Percentiles rank a stretch among this genome's conserved stretches.
Conservation (phyloP, 441 rosid genomes). For the Viola pubescens region DNA sequence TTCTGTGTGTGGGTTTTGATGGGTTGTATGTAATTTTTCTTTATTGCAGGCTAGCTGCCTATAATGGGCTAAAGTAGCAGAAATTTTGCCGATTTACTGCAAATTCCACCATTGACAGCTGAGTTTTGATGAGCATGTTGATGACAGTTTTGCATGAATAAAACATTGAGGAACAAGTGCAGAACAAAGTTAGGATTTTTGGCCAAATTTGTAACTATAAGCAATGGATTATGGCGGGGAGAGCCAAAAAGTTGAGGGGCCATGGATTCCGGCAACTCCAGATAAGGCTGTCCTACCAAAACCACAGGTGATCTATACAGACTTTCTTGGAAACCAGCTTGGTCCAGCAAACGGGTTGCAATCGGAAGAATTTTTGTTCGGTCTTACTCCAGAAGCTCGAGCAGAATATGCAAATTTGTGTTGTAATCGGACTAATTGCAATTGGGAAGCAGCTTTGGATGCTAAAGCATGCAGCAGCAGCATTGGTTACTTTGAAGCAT, state of each 20-base stretch:
- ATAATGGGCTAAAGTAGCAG: slow-evolving; percentile 8
- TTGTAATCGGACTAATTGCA: slow-evolving; percentile 8
- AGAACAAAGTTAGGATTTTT: slow-evolving; percentile 5
- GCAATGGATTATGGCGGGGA: slow-evolving; percentile 25
- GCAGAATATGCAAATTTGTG: slow-evolving; percentile 13
- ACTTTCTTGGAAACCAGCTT: slow-evolving; percentile 18
- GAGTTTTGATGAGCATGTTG: slow-evolving; percentile 1
- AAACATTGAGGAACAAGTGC: not conserved
- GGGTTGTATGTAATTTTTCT: not conserved
- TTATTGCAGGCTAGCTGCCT: slow-evolving; percentile 10
- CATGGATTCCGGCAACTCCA: slow-evolving; percentile 50
- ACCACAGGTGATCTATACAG: slow-evolving; percentile 23
- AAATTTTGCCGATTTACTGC: slow-evolving; percentile 11
- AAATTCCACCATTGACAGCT: not conserved
- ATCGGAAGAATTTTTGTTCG: slow-evolving; percentile 25
- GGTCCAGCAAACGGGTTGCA: slow-evolving; percentile 22
- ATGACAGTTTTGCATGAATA: slow-evolving; percentile 2
- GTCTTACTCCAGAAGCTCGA: slow-evolving; percentile 18
- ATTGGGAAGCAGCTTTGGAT: slow-evolving; percentile 6
- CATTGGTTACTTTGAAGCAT: slow-evolving; percentile 7
- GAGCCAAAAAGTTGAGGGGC: slow-evolving; percentile 18
- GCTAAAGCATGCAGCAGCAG: slow-evolving; percentile 5
- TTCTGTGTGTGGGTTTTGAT: not conserved
- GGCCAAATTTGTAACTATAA: slow-evolving; percentile 3
- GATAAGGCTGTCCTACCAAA: slow-evolving; percentile 29